phyloP scores from a whole-genome alignment of 106 monocot genomes.

The Dactylorhiza incarnata region DNA sequence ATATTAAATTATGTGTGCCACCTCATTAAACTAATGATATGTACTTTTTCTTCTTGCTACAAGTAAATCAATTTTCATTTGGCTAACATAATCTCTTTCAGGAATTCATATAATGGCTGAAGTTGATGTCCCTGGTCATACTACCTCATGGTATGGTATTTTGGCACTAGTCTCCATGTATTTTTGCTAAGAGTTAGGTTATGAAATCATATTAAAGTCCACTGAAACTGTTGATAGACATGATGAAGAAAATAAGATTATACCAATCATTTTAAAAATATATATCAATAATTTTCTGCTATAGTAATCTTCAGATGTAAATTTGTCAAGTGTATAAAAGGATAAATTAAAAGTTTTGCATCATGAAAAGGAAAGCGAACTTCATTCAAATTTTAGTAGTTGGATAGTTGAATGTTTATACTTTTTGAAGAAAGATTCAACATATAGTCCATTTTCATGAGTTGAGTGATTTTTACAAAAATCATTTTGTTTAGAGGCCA shows the following conservation, averaged over 20 bases:
- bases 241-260: background rate
- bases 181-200: background rate
- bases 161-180: background rate
- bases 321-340: background rate
- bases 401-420: background rate
- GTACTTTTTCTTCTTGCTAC: background rate
- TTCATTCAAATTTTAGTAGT: background rate
- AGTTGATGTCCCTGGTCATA: constrained; percentile 97
- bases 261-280: background rate
- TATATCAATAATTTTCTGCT: too few relatives aligned
- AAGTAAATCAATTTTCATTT: background rate
- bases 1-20: background rate
- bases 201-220: background rate
- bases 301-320: too few relatives aligned
- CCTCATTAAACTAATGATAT: background rate
- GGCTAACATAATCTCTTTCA: constrained; percentile 18
- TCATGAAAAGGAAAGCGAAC: background rate
- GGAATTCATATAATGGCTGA: constrained; percentile 94
- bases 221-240: background rate
- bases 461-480: background rate
- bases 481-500: background rate
- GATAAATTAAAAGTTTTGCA: background rate
- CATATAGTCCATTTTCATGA: background rate
- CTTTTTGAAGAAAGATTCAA: background rate
- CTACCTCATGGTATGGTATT: constrained; percentile 77